Evolutionary conservation across 257 asterid genomes (phyloP).

Genomic region (Solanum appendiculatum): DNA sequence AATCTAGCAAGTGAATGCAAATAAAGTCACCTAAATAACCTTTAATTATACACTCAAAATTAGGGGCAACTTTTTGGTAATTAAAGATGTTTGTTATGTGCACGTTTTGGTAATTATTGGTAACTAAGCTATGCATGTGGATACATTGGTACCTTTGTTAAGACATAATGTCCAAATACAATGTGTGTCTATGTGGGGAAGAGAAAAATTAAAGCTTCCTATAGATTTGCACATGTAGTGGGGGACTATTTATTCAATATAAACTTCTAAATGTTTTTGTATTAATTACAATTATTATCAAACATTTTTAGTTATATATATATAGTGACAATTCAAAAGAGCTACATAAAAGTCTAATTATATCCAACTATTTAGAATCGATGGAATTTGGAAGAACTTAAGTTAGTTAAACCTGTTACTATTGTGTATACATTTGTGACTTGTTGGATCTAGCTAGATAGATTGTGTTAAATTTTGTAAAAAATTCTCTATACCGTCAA

Average conservation of each 20-base stretch:
- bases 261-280: not conserved
- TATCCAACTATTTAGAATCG: not conserved
- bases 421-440: not conserved
- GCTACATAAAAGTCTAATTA: not conserved
- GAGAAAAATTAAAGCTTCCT: slow-evolving; percentile 8
- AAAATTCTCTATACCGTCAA: not conserved
- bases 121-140: slow-evolving; percentile 35
- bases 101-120: slow-evolving; percentile 34
- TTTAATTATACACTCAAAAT: not conserved
- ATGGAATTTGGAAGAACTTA: not conserved
- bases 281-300: not conserved
- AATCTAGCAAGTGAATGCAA: not conserved
- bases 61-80: not conserved
- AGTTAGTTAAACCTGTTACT: not conserved
- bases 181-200: not conserved
- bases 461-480: not conserved
- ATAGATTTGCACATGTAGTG: slow-evolving; percentile 34
- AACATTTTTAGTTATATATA: not conserved
- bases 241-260: slow-evolving; percentile 15
- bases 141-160: slow-evolving; percentile 6
- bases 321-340: not conserved
- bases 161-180: slow-evolving; percentile 28
- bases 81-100: slow-evolving; percentile 27
- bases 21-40: not conserved
- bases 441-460: not conserved